Conservation (phyloP, 768 basidiomycete species). For the Pulveroboletus frians region DNA sequence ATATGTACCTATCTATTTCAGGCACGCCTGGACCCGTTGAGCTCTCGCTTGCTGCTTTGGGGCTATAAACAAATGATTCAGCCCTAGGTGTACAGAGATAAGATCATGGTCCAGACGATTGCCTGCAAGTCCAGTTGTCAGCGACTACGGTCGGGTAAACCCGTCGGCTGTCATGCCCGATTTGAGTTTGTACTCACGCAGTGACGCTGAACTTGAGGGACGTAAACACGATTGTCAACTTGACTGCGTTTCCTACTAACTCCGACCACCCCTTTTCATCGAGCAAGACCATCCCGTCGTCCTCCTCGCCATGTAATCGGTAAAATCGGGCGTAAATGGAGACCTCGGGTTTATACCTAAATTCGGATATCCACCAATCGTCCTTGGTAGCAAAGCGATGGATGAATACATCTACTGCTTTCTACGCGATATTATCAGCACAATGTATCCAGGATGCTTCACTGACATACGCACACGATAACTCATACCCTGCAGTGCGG, state of each 20-base stretch:
- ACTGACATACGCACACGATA: constrained; percentile 24
- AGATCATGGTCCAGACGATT: constrained; percentile 24
- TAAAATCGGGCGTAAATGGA: constrained; percentile 32
- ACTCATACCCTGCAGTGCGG: constrained; percentile 30
- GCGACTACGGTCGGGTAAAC: constrained; percentile 4
- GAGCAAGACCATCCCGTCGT: constrained; percentile 29
- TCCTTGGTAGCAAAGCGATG: constrained; percentile 33
- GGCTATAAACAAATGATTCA: background rate
- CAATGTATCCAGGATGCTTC: background rate
- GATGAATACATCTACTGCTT: constrained; percentile 29
- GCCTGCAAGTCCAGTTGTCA: constrained; percentile 15
- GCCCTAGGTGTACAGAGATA: background rate
- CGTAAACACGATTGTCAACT: constrained; percentile 29
- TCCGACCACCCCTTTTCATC: constrained; percentile 32
- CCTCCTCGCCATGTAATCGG: constrained; percentile 30
- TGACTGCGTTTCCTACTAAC: constrained; percentile 30
- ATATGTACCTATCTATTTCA: background rate
- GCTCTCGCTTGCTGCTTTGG: too few relatives aligned
- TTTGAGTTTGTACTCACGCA: constrained; percentile 18
- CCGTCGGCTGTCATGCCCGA: background rate
- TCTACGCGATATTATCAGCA: constrained; percentile 18
- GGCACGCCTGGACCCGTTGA: too few relatives aligned
- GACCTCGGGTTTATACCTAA: constrained; percentile 30
- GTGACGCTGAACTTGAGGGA: constrained; percentile 33
- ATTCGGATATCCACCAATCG: constrained; percentile 34